Base-by-base conservation (phyloP, 345 rosid genomes). In the Gossypium stocksii region DNA sequence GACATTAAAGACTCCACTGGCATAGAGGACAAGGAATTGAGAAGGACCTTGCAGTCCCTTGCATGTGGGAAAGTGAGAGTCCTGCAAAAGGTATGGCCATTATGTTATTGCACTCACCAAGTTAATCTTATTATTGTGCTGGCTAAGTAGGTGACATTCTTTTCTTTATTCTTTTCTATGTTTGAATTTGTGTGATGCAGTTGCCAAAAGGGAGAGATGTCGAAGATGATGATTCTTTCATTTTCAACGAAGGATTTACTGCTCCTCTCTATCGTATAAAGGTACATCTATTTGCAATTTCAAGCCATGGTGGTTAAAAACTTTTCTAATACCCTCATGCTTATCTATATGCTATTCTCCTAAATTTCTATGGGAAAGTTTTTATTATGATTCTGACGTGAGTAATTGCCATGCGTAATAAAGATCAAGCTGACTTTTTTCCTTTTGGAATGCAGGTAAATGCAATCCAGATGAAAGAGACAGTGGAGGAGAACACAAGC, bases 391-490 rank as follows among this genome's bases (percentile, higher is more conserved):
- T 43, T 56, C 54, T 22, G 20, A 27, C n/a, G 34, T 49, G 59
- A 72, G 43, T 48, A 43, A n/a, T 75, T 46, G 22, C 11, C 64
- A 9, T 38, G 17, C 41, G 71, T 61, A 56, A 54, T 34, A 61
- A 48, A 3, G 23, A 11, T 57, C 12, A 25, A n/a, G 20, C 25
- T 77, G 58, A 44, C 19, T 54, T 16, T 62, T 44, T 17, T 51
- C 60, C 59, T 69, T 69, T 51, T 29, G 80, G 65, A 70, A 64
- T 84, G 85, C 85, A 95, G 99, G 99, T 95, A 14, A 95, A 95
- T 87, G 97, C 98, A 44, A 95, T 95, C 87, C 99, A 95, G 82
- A 90, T 95, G 99, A 95, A 95, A 88, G 99, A 95, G 86, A 95
- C 98, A 0, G 99, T 95, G 49, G 99, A 95, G 80, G 99, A 95